Base-by-base conservation (phyloP, 352 stramenopile genomes). In the Phytophthora meadii region DNA sequence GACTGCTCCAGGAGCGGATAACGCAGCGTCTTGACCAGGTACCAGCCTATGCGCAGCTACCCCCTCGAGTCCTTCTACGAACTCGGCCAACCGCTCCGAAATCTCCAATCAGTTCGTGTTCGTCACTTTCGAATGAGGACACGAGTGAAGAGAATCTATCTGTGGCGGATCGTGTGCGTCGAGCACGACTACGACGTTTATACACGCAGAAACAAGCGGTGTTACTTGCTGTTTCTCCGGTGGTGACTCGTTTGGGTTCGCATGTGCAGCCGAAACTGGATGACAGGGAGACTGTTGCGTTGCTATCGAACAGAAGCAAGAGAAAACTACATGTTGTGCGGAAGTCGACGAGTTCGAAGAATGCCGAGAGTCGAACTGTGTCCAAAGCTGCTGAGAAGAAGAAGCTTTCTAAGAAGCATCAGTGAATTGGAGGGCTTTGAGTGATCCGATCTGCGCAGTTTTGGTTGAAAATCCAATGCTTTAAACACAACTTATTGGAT, bases 1-100 rank as follows among this genome's bases (percentile, higher is more conserved):
- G 80, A 14, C 53, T 81, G 11, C 64, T 95, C 4, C 87, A 95
- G 42, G 71, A 89, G 22, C 70, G 82, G 1, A 87, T 95, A 39
- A 74, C 80, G 9, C 80, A 81, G 36, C 72, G 83, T 12, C 70
- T 93, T 5, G 73, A 88, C 39, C 81, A 90, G 44, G 57, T 24
- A 4, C 68, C 64, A 15, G 54, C 37, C 2, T 61, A 53, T 50
- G 28, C 62, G 25, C 44, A 59, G 14, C 37, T 63, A 17, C 50
- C 48, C 7, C 19, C 61, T 45, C 61, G 37, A 34, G 32, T 50
- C 37, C 8, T 61, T 34, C 50, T 47, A 27, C 36, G 61, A 45
- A 5, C 25, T 10, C 51, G 50, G 8, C 24, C 24, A 40, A 24
- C 17, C 0, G 42, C 49, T 19, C 27, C 27, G 17, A 37, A 57